Base-by-base conservation (phyloP, 805 yeast species). In the Saturnispora saitoi region DNA sequence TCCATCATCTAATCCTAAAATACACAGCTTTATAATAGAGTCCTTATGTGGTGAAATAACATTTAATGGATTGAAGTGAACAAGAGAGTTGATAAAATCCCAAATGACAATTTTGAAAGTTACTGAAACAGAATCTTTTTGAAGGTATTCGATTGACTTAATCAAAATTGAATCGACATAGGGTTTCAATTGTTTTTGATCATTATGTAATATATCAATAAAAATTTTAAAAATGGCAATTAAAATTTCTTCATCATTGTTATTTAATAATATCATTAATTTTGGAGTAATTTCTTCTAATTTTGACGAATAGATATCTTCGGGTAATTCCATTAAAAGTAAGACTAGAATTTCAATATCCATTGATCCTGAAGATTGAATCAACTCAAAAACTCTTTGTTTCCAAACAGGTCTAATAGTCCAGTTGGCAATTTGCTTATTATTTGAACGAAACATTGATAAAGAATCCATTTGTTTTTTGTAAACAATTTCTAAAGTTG, bases 401-500 rank as follows among this genome's bases (percentile, higher is more conserved):
- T 88, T 88, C 71, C 84, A 87, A 22, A 93, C 70, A 41, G 76
- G 63, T 50, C 85, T 76, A 17, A 83, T 75, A 51, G 81, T 78
- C 48, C 84, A 71, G 53, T 79, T 79, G 1, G 74, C 75, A n/a
- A 48, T 48, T 4, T 54, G 49, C 41, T 58, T 61, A 5, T 56
- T 44, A 24, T 17, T 48, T 31, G 40, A 20, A 14, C 34, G 43
- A 11, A 24, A 19, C 31, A 43, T 14, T 38, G 39, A 29, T 1
- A 26, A 34, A 19, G 26, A 12, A 4, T n/a, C 32, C 1, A 15
- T 22, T 26, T 45, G 32, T 17, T 43, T 31, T 15, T 24, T 37
- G 15, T 38, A 47, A 4, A 29, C 4, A 17, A 30, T 20, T 17
- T 51, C 49, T 26, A 39, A 8, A 5, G 28, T 32, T 5, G 24